Evolutionary conservation across 306 rosid genomes (phyloP), one percentile per base, ranked within the genome.

Genomic region (Castanea crenata): DNA sequence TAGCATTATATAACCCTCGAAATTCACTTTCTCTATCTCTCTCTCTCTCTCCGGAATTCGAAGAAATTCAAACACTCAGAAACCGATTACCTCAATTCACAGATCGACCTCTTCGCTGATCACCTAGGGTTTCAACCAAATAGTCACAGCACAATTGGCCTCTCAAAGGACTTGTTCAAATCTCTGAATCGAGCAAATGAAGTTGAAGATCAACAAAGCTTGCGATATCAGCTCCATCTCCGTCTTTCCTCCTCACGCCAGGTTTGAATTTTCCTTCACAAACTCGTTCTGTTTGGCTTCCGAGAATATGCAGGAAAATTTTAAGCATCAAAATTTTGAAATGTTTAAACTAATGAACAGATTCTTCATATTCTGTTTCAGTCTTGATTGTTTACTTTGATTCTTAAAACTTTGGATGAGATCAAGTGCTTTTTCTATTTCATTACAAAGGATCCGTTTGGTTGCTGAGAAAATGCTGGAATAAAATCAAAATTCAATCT

Each of bases 181-280:
- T 71, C 79, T 14, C 69, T 16, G 77, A 46, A 52, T 70, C 64
- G 21, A 67, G 79, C 35, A 55, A 68, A 90, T 87, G 87, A 84
- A 79, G 86, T 80, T 95, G 87, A 93, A 89, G 90, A 95, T 95
- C 77, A 95, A 95, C 86, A 95, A 91, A 84, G 97, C 91, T 76
- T 85, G 88, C 79, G 99, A 95, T 88, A 88, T 95, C 83, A 82
- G 84, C 84, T 90, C 98, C 77, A 93, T 95, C 83, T 92, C 99
- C 21, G 96, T 92, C 78, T 91, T 95, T 63, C 94, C 99, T 86
- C 98, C 92, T 74, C 93, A 78, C 55, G 55, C 85, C 56, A 91
- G 93, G 96, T 81, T 64, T 76, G 79, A 19, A 23, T 51, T 69
- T 54, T 14, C 14, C 25, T 55, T 59, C 62, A 14, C 2, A 29